Percentiles rank a stretch among this genome's conserved stretches.
These are phyloP conservation scores for Trichaptum fuscoviolaceum DNA, from an alignment of 768 basidiomycete species.

Conservation along the genomic window DNA sequence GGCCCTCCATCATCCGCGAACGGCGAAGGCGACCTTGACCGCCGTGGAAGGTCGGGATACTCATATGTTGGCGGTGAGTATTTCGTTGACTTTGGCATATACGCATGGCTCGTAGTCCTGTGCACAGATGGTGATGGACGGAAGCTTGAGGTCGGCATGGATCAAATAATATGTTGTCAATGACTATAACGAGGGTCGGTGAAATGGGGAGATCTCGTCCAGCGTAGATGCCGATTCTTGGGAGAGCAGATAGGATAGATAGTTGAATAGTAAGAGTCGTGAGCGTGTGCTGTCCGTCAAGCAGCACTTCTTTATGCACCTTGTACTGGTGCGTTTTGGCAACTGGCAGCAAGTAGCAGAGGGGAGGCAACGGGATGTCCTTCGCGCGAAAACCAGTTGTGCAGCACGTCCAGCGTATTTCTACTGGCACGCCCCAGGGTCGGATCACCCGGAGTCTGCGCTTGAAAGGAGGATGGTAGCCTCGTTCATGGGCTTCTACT, in stretches of 20 bases:
- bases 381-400: background rate
- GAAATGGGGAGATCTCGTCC: background rate
- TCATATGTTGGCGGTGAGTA: background rate
- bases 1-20: conserved; percentile 7
- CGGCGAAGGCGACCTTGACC: conserved; percentile 1
- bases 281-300: background rate
- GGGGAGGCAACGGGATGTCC: background rate
- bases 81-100: background rate
- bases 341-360: background rate
- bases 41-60: background rate
- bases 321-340: background rate
- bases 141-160: background rate
- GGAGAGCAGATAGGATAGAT: background rate
- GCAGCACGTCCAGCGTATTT: conserved; percentile 1
- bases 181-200: background rate
- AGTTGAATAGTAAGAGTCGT: background rate
- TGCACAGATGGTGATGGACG: background rate
- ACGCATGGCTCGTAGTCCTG: background rate
- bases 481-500: background rate
- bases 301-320: background rate
- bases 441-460: background rate
- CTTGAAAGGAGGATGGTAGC: background rate
- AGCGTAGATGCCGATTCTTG: background rate
- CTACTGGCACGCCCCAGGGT: background rate
- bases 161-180: background rate